phyloP scores from a whole-genome alignment of 2,329 filamentous ascomycete species.

The Aspergillus costaricaensis region DNA sequence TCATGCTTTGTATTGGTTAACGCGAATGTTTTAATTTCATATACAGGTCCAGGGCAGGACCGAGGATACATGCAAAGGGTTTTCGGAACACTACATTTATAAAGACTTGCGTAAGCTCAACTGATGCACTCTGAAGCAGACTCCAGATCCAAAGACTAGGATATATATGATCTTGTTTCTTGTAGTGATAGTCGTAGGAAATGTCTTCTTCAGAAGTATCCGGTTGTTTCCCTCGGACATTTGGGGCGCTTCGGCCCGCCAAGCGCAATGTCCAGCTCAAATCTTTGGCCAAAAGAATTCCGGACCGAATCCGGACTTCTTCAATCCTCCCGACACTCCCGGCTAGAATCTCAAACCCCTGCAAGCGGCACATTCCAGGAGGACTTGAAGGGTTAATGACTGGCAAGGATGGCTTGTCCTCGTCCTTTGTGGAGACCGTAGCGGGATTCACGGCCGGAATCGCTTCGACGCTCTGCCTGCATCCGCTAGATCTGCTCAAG shows the following conservation, averaged over 20 bases:
- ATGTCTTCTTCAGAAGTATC: background rate
- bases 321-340: background rate
- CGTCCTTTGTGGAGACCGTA: conserved; percentile 80
- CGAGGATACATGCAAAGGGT: background rate
- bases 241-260: conserved; percentile 10
- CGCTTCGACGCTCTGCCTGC: conserved; percentile 80
- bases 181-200: background rate
- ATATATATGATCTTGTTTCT: background rate
- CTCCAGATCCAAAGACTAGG: background rate
- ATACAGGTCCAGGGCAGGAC: background rate
- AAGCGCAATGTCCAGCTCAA: conserved; percentile 5
- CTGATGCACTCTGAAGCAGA: background rate
- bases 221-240: background rate
- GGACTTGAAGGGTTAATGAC: conserved; percentile 41
- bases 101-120: background rate
- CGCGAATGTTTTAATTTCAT: conserved; percentile 2
- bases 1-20: conserved; percentile 16
- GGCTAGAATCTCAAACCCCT: conserved; percentile 3
- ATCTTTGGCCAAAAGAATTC: background rate
- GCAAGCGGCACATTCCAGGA: conserved; percentile 4
- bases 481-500: conserved; percentile 95
- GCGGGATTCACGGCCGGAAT: conserved; percentile 89
- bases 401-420: conserved; percentile 61
- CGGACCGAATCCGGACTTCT: background rate
- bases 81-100: background rate